These are phyloP conservation scores for Dryas alaskensis DNA, from an alignment of 306 rosid genomes.

Conservation along the genomic window DNA sequence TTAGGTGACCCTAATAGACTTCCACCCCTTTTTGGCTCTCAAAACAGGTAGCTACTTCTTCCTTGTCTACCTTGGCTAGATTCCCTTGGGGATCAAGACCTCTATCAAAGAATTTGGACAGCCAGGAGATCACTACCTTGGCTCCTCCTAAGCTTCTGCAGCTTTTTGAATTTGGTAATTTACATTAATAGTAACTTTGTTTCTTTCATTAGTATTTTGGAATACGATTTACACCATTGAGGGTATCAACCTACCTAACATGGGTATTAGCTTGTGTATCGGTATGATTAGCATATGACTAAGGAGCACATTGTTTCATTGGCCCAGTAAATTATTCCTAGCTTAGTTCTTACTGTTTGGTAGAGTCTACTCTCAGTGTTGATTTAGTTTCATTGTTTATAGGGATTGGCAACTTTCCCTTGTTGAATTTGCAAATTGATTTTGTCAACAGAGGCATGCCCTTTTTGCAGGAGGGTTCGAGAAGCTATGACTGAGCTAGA, in stretches of 20 bases:
- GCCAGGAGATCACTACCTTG: constrained; percentile 30
- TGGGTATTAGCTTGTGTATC: constrained; percentile 2
- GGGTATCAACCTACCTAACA: not conserved
- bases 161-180: constrained; percentile 87
- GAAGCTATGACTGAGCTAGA: constrained; percentile 94
- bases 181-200: not conserved
- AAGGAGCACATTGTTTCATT: constrained; percentile 10
- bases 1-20: constrained; percentile 17
- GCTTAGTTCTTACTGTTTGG: not conserved
- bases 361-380: constrained; percentile 10
- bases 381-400: constrained; percentile 9
- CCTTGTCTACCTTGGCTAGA: constrained; percentile 74
- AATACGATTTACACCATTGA: constrained; percentile 23
- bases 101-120: constrained; percentile 27
- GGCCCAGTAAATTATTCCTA: constrained; percentile 13
- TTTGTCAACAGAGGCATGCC: constrained; percentile 90
- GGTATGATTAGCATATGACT: constrained; percentile 9
- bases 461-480: constrained; percentile 95
- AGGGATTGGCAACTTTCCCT: constrained; percentile 6
- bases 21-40: not conserved
- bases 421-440: constrained; percentile 28
- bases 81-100: constrained; percentile 84
- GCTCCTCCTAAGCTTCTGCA: constrained; percentile 58
- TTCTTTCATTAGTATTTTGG: not conserved
- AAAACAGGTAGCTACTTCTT: constrained; percentile 59